Base-by-base conservation (phyloP, 306 rosid genomes). In the Myrica gale region DNA sequence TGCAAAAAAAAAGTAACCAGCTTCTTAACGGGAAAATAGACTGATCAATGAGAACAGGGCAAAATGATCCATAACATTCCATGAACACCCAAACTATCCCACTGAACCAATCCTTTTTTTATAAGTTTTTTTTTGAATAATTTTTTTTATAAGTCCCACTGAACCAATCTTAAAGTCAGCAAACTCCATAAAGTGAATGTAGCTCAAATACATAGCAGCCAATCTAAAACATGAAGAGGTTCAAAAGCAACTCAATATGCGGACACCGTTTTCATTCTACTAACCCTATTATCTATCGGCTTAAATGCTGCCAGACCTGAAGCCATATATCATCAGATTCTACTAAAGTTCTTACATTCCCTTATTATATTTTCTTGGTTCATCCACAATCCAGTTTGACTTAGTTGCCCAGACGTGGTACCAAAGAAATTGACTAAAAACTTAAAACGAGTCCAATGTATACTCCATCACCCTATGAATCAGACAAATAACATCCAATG, bases 1-100 rank as follows among this genome's bases (percentile, higher is more conserved):
- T 95, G 73, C 82, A 87, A 44, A 54, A 76, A 71, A 77, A 47
- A 76, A 68, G n/a, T 53, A 67, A 42, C 73, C 50, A 74, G 66
- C 12, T 60, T n/a, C 54, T 20, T 54, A 77, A 48, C 26, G 26
- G 37, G 50, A 62, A 19, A 74, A 74, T 46, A 13, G 44, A 44
- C 60, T 48, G 65, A 58, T 42, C 47, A 16, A 72, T 17, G 42
- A 48, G 58, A 53, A 51, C 46, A 51, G 74, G 52, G 37, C 47
- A 71, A 2, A 66, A 74, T 50, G 39, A 50, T 37, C 26, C 32
- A 23, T 53, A 72, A 26, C 19, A 65, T 66, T 21, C 48, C 75
- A 69, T 13, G 39, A 41, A 42, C 47, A 41, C 48, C 17, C 12
- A 51, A 62, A 48, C 65, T 51, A 70, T 63, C 51, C 10, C 39